These are phyloP conservation scores for Botrytis elliptica DNA, from an alignment of 2,329 filamentous ascomycete genomes.

Conservation along the genomic window DNA sequence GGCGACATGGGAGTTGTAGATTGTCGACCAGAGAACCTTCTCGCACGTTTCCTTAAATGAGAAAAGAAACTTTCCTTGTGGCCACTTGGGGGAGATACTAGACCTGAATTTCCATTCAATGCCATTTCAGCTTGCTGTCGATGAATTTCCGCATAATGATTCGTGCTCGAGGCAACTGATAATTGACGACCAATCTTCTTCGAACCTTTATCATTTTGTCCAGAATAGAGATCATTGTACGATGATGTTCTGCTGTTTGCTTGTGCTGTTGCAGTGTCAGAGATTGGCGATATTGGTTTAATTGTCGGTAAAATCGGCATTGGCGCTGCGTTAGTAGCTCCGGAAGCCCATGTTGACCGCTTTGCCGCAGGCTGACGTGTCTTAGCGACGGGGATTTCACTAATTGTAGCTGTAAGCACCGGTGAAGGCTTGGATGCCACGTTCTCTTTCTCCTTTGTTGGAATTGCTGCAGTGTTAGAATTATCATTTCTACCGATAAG, in stretches of 20 bases:
- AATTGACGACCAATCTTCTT: constrained; percentile 96
- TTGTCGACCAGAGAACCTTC: constrained; percentile 87
- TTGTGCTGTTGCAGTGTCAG: constrained; percentile 87
- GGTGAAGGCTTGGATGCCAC: constrained; percentile 47
- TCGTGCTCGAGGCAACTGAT: constrained; percentile 86
- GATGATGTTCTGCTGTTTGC: constrained; percentile 64
- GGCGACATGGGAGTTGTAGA: constrained; percentile 73
- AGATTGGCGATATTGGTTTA: constrained; percentile 91
- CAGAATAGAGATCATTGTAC: constrained; percentile 50
- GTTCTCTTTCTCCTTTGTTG: constrained; percentile 48
- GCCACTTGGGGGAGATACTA: constrained; percentile 72
- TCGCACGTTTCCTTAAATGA: constrained; percentile 87
- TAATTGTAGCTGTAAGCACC: constrained; percentile 42
- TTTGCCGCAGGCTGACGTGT: constrained; percentile 61
- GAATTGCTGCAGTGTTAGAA: constrained; percentile 55
- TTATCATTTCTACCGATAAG: constrained; percentile 78
- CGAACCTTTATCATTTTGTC: constrained; percentile 60
- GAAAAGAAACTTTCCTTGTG: constrained; percentile 98
- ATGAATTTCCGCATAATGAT: constrained; percentile 88
- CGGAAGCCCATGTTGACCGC: constrained; percentile 91
- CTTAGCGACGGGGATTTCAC: constrained; percentile 46
- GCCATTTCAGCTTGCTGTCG: constrained; percentile 89
- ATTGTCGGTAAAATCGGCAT: constrained; percentile 97
- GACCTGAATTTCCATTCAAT: constrained; percentile 71
- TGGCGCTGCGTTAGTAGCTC: constrained; percentile 74